A percentile compares a stretch with the other conserved stretches of the same genome.
Conservation (phyloP, 306 rosid genomes). For the Cicer judaicum region DNA sequence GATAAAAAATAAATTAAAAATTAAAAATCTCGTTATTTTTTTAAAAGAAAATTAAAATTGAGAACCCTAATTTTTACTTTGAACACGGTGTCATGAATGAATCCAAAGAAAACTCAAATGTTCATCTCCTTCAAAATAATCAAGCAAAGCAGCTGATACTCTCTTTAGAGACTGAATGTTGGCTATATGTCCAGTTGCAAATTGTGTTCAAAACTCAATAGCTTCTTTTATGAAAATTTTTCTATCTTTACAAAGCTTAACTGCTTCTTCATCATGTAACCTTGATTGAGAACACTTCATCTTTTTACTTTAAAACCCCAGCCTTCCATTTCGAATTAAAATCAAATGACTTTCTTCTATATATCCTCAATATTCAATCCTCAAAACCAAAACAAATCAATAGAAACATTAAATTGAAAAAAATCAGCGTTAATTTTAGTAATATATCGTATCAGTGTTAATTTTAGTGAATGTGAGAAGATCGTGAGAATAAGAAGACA, state of each 20-base stretch:
- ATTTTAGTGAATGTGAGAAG: too few relatives aligned
- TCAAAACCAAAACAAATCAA: conserved; percentile 40
- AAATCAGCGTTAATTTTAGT: too few relatives aligned
- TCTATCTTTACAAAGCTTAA: conserved; percentile 90
- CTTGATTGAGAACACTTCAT: conserved; percentile 95
- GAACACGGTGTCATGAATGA: conserved; percentile 67
- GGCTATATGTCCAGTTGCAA: conserved; percentile 76
- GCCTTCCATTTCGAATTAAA: conserved; percentile 58
- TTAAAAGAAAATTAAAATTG: too few relatives aligned
- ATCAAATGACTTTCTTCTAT: conserved; percentile 48
- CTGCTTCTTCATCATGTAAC: conserved; percentile 85
- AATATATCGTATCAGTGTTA: too few relatives aligned
- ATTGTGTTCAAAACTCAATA: conserved; percentile 69
- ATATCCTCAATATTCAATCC: conserved; percentile 40
- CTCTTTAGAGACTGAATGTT: conserved; percentile 71
- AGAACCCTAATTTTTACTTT: conserved; percentile 46
- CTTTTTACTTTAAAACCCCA: conserved; percentile 33
- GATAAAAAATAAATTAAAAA: too few relatives aligned
- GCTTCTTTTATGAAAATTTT: conserved; percentile 86
- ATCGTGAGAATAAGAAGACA: too few relatives aligned
- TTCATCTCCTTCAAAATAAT: conserved; percentile 75
- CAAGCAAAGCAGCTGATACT: conserved; percentile 81
- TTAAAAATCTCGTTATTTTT: too few relatives aligned
- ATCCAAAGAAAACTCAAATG: conserved; percentile 58
- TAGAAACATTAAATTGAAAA: not conserved